These are phyloP conservation scores for Durotheca rogersii DNA, from an alignment of 495 filamentous ascomycete species.

Conservation along the genomic window DNA sequence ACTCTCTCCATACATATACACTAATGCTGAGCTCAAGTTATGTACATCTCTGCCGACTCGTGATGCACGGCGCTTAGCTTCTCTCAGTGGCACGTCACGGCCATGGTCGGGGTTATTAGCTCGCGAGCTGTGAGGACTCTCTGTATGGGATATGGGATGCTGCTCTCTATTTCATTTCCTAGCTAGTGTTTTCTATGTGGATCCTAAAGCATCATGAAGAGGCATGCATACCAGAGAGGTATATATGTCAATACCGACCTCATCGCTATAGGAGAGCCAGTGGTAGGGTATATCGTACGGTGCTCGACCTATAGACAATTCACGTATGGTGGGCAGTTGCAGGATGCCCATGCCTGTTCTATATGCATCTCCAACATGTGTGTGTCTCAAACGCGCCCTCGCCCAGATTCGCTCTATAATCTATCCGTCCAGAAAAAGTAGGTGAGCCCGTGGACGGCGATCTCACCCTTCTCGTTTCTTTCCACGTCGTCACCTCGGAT, in stretches of 20 bases:
- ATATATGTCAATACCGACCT: background rate
- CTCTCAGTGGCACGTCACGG: background rate
- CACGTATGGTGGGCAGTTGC: too few relatives aligned
- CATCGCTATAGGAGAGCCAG: background rate
- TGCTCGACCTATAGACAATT: too few relatives aligned
- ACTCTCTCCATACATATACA: background rate
- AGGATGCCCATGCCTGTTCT: too few relatives aligned
- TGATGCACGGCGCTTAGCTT: background rate
- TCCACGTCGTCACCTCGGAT: constrained; percentile 45
- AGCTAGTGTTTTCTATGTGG: background rate
- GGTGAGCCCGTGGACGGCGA: constrained; percentile 56
- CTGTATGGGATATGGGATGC: background rate
- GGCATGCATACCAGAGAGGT: background rate
- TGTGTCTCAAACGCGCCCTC: background rate
- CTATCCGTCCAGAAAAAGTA: constrained; percentile 55
- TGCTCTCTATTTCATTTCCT: background rate
- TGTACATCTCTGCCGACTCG: constrained; percentile 75
- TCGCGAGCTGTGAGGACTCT: too few relatives aligned
- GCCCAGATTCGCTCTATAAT: constrained; percentile 26
- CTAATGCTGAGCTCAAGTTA: constrained; percentile 48
- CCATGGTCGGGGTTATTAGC: too few relatives aligned
- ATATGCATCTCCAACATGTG: too few relatives aligned
- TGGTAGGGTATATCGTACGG: too few relatives aligned
- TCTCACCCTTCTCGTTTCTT: constrained; percentile 53
- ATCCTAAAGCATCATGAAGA: background rate